A percentile compares a stretch with the other conserved stretches of the same genome.
Conservation (phyloP, 163 green algal genomes). For the Smithsoniella earleae region DNA sequence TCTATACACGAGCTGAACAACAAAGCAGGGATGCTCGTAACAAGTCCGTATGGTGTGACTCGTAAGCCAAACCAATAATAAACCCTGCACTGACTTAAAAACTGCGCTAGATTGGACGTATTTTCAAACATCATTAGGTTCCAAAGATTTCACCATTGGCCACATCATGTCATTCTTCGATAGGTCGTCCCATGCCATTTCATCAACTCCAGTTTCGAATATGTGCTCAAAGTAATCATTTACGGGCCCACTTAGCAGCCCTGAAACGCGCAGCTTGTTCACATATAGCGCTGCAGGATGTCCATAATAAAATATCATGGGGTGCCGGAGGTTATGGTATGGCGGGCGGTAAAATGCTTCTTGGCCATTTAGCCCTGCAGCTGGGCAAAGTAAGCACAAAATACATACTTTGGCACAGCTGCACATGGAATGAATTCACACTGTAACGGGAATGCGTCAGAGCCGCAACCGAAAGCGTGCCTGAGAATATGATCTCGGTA, state of each 20-base stretch:
- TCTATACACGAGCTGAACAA: too few relatives aligned
- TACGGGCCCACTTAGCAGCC: conserved; percentile 50
- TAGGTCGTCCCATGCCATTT: conserved; percentile 75
- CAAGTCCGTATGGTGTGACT: too few relatives aligned
- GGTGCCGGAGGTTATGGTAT: conserved; percentile 70
- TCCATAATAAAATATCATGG: conserved; percentile 77
- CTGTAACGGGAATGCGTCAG: not conserved
- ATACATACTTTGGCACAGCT: not conserved
- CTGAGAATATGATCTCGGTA: conserved; percentile 46
- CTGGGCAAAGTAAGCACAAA: not conserved
- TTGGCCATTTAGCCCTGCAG: conserved; percentile 36
- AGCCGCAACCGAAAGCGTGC: not conserved
- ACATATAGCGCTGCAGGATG: conserved; percentile 65
- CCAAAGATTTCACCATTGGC: conserved; percentile 40
- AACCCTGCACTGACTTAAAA: too few relatives aligned
- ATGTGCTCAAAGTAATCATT: conserved; percentile 61
- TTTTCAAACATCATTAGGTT: too few relatives aligned
- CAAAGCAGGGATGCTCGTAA: too few relatives aligned
- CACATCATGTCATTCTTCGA: conserved; percentile 60
- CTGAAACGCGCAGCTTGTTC: conserved; percentile 70
- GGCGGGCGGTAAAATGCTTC: conserved; percentile 61
- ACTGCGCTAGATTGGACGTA: too few relatives aligned
- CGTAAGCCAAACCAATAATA: too few relatives aligned
- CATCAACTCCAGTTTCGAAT: conserved; percentile 58
- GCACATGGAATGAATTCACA: not conserved